Evolutionary conservation across 2,329 filamentous ascomycete species (phyloP).

Genomic region (Colletotrichum sp.): DNA sequence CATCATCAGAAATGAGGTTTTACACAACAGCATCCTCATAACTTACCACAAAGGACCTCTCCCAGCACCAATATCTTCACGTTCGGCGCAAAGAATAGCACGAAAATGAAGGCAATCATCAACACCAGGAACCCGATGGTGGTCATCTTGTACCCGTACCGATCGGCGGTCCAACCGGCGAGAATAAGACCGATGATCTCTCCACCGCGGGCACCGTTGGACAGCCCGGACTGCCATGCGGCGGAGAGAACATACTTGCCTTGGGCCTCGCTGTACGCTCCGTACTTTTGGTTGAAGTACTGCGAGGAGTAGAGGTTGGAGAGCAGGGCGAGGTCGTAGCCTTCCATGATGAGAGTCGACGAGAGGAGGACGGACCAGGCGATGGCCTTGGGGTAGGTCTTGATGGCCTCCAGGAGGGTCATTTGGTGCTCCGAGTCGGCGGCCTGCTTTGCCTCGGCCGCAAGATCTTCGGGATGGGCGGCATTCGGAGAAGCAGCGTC

Average conservation of each 20-base stretch:
- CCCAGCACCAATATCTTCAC: constrained; percentile 51
- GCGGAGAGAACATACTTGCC: constrained; percentile 53
- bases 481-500: background rate
- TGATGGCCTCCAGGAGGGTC: constrained; percentile 43
- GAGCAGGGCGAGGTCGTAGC: constrained; percentile 56
- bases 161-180: constrained; percentile 57
- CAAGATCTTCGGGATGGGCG: constrained; percentile 26
- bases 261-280: constrained; percentile 34
- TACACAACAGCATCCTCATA: background rate
- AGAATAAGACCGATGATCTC: constrained; percentile 60
- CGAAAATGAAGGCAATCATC: constrained; percentile 56
- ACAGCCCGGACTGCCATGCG: constrained; percentile 62
- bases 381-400: constrained; percentile 51
- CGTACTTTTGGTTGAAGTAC: constrained; percentile 50
- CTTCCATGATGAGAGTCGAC: constrained; percentile 54
- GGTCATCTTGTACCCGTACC: constrained; percentile 54
- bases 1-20: constrained; percentile 14
- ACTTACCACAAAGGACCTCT: constrained; percentile 47
- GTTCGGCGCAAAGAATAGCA: constrained; percentile 57
- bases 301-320: constrained; percentile 53
- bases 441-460: constrained; percentile 44
- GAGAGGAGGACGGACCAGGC: constrained; percentile 52
- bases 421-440: constrained; percentile 45
- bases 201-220: constrained; percentile 57
- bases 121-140: constrained; percentile 50